Evolutionary conservation across 495 filamentous ascomycete genomes (phyloP), one percentile per base, ranked within the genome.

Genomic region (Neurospora sublineolata): DNA sequence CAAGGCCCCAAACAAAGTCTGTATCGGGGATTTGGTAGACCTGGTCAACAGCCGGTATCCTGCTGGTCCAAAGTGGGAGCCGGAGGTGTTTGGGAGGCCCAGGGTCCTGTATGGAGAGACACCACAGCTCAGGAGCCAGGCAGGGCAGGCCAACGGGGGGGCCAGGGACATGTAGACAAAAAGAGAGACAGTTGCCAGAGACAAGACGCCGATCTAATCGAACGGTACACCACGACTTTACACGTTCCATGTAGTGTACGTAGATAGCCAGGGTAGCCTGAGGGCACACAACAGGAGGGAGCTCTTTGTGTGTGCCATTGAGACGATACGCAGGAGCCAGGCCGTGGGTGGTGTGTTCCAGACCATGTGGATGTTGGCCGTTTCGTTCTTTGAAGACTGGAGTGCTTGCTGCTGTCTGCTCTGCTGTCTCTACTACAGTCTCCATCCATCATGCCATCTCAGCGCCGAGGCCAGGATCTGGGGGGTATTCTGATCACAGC

Each of bases 401-500:
- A 16, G 11, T 58, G 52, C 52, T 60, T 60, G 52, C 52, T 16
- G 46, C 23, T 58, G 41, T 42, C 30, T 58, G 46, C 23, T 12
- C 20, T 58, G 46, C 23, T 58, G 52, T 60, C 52, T 23, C 44
- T 27, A 12, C 44, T 14, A 20, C 20, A 52, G 44, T 23, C 20
- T 60, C 52, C 23, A 60, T 60, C 52, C 23, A 60, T 60, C 52
- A 60, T 64, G 27, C 52, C 52, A 3, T 64, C 23, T 64, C 52
- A 33, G 52, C 52, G 52, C 52, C 52, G 52, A 30, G 23, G 52
- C 52, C 52, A 64, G 52, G 71, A 68, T 46, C 41, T 69, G 72
- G 38, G 37, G 68, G 52, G 8, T 58, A 52, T 71, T 33, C 20
- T 73, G 74, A 75, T 75, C 74, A 70, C 68, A 33, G 67, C 69